Percentiles rank a stretch among this genome's conserved stretches.
These are phyloP conservation scores for Solanum pimpinellifolium DNA, from an alignment of 257 asterid species.

Conservation along the genomic window DNA sequence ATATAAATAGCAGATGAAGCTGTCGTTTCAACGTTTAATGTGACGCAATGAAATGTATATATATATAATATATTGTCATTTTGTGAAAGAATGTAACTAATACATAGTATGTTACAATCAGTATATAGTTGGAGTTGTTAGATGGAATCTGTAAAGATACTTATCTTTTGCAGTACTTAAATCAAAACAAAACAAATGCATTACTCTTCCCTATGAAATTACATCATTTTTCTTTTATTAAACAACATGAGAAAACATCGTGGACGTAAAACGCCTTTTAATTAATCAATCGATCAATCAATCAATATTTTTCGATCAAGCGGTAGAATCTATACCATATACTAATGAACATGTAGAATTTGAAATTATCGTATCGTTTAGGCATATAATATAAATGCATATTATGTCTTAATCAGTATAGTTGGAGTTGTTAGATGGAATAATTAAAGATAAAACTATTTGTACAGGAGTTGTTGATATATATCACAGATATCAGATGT, in stretches of 20 bases:
- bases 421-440: neutral
- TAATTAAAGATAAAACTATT: neutral
- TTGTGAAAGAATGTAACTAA: neutral
- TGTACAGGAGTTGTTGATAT: neutral
- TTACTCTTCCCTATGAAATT: neutral
- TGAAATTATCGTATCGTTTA: neutral
- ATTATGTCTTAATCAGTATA: neutral
- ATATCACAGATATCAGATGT: neutral
- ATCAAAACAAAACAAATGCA: neutral
- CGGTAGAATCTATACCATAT: neutral
- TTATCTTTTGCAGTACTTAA: neutral
- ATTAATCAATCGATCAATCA: neutral
- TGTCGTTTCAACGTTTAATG: neutral
- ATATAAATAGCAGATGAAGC: neutral
- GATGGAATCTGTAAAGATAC: neutral
- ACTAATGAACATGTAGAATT: too few relatives aligned
- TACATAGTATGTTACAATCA: neutral
- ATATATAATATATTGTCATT: neutral
- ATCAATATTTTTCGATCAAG: neutral
- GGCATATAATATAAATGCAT: neutral
- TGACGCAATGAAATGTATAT: neutral
- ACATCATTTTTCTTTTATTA: neutral
- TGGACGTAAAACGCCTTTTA: neutral
- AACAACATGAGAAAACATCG: neutral
- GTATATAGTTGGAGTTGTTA: neutral